Conservation (phyloP, 495 filamentous ascomycete genomes). For the Aspergillus indologenus region DNA sequence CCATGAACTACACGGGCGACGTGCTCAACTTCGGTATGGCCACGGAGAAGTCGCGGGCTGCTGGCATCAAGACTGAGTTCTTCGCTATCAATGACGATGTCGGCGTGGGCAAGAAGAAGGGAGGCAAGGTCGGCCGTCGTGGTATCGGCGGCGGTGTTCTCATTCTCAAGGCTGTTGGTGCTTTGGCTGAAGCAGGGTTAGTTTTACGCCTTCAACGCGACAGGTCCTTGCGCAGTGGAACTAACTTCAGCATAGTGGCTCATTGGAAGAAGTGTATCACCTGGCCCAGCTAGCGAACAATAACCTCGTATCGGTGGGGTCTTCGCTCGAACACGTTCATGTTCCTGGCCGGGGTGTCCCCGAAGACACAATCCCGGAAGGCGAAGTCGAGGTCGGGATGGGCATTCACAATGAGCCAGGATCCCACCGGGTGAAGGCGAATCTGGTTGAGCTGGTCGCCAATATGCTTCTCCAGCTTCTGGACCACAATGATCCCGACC, state of each 20-base stretch:
- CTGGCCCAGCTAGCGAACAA: constrained; percentile 68
- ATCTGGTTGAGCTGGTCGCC: constrained; percentile 66
- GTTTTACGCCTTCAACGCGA: constrained; percentile 23
- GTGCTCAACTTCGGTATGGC: constrained; percentile 94
- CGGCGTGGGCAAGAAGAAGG: constrained; percentile 76
- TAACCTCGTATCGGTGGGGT: constrained; percentile 84
- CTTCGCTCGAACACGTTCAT: constrained; percentile 85
- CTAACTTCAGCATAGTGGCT: constrained; percentile 29
- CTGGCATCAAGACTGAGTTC: constrained; percentile 81
- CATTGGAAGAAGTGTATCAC: constrained; percentile 63
- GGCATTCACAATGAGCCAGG: constrained; percentile 97
- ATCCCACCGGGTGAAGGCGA: constrained; percentile 63
- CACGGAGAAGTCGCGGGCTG: constrained; percentile 85
- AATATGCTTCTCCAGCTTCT: constrained; percentile 82
- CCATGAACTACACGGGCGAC: constrained; percentile 72
- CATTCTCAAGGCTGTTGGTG: constrained; percentile 85
- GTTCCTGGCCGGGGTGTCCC: constrained; percentile 69
- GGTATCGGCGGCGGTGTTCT: constrained; percentile 90
- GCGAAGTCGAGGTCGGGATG: constrained; percentile 94
- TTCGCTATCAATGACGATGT: constrained; percentile 95
- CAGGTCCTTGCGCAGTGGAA: background rate
- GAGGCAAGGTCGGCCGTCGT: constrained; percentile 87
- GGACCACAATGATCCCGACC: constrained; percentile 73
- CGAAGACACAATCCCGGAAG: constrained; percentile 56
- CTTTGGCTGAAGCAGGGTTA: constrained; percentile 71